A percentile compares a stretch with the other conserved stretches of the same genome.
These are phyloP conservation scores for Candida nanaspora DNA, from an alignment of 805 yeast genomes.

Conservation along the genomic window DNA sequence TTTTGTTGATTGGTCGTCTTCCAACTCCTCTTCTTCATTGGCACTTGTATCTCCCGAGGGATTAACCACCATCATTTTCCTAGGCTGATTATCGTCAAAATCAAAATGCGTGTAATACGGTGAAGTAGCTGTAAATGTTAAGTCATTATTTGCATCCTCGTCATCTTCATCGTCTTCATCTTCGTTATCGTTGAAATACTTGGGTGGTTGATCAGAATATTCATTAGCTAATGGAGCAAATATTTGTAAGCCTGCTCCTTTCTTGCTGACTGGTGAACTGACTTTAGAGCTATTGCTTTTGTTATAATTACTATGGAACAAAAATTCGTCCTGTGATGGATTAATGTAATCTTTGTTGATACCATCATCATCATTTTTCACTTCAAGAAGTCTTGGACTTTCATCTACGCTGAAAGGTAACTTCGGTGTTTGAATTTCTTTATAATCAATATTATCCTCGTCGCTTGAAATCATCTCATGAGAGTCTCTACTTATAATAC, in stretches of 20 bases:
- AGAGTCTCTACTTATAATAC: not conserved
- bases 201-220: not conserved
- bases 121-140: conserved; percentile 28
- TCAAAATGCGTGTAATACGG: conserved; percentile 24
- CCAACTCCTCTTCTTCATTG: conserved; percentile 1
- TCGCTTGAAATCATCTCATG: not conserved
- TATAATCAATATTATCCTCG: no score
- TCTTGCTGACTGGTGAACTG: no score
- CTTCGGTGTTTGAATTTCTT: not conserved
- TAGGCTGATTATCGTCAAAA: conserved; percentile 6
- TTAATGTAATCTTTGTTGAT: no score
- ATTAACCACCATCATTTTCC: conserved; percentile 18
- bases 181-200: not conserved
- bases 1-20: no score
- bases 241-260: conserved; percentile 3
- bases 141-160: conserved; percentile 17
- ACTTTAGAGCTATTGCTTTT: no score
- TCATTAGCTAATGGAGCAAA: not conserved
- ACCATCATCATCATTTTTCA: no score
- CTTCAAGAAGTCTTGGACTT: no score
- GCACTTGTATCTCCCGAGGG: conserved; percentile 1
- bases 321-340: not conserved
- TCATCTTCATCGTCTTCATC: conserved; percentile 3
- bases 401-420: no score
- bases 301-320: not conserved